phyloP scores from a whole-genome alignment of 1,284 basidiomycete genomes.

The Boletus albobrunnescens region DNA sequence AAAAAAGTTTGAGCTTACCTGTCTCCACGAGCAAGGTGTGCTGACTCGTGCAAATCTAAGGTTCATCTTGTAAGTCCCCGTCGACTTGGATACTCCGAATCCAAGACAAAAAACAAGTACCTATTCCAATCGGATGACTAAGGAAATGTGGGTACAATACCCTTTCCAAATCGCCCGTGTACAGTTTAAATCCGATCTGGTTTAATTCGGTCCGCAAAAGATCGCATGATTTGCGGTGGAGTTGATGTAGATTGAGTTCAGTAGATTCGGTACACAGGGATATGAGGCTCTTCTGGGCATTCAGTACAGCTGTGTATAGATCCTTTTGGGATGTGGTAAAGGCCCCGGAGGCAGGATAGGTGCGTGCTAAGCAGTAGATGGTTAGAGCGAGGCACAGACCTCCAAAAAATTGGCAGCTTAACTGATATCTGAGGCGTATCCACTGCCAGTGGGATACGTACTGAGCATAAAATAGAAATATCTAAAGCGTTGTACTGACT shows the following conservation, averaged over 20 bases:
- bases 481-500: constrained; percentile 45
- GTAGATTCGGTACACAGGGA: constrained; percentile 55
- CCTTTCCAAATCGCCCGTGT: constrained; percentile 65
- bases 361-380: constrained; percentile 56
- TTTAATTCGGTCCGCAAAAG: constrained; percentile 72
- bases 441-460: constrained; percentile 68
- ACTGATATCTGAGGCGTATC: constrained; percentile 97
- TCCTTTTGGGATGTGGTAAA: constrained; percentile 84
- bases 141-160: constrained; percentile 84
- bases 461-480: constrained; percentile 7
- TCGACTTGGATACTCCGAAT: constrained; percentile 5
- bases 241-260: constrained; percentile 62
- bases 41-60: constrained; percentile 78
- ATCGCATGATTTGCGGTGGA: constrained; percentile 76
- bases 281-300: constrained; percentile 70
- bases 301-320: constrained; percentile 83
- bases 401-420: constrained; percentile 23
- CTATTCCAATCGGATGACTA: constrained; percentile 82
- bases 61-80: constrained; percentile 16
- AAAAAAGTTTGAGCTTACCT: constrained; percentile 31
- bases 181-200: constrained; percentile 77
- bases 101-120: constrained; percentile 37
- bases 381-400: constrained; percentile 9
- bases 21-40: constrained; percentile 43
- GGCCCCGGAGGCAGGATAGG: constrained; percentile 79